These are phyloP conservation scores for Phytophthora parvispora DNA, from an alignment of 352 stramenopile species.

Conservation along the genomic window DNA sequence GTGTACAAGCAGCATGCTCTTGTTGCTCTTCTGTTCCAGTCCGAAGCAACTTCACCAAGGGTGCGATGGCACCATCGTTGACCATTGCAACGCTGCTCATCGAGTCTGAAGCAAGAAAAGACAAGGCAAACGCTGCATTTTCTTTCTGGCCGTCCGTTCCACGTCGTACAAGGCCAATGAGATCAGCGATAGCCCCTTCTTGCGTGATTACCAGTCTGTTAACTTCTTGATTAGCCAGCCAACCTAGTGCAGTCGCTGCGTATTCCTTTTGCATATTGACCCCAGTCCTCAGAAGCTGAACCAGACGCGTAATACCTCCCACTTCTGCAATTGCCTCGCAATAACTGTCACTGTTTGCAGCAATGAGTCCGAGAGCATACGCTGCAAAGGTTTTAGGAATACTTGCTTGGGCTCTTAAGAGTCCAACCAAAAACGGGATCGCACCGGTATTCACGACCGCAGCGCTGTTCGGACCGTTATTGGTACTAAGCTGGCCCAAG, in stretches of 20 bases:
- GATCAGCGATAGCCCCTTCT: slow-evolving; percentile 1
- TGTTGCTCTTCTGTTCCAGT: not conserved
- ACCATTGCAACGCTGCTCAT: not conserved
- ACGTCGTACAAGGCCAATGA: not conserved
- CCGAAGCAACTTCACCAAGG: slow-evolving; percentile 3
- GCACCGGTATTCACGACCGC: not conserved
- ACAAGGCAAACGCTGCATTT: not conserved
- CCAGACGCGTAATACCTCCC: not conserved
- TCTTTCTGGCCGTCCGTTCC: slow-evolving; percentile 8
- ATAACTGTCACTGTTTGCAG: not conserved
- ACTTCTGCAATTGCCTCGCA: not conserved
- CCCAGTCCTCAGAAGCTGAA: not conserved
- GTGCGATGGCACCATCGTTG: not conserved
- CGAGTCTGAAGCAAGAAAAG: slow-evolving; percentile 1
- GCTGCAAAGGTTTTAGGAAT: not conserved
- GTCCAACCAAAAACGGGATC: not conserved
- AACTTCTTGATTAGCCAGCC: not conserved
- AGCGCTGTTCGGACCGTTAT: not conserved
- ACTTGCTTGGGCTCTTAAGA: not conserved
- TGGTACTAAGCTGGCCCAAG: not conserved
- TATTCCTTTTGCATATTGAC: not conserved
- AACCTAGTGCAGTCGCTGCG: not conserved
- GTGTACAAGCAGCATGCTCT: slow-evolving; percentile 1
- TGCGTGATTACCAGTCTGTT: too few species aligned
- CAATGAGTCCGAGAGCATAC: not conserved